Percentiles rank a stretch among this genome's conserved stretches.
These are phyloP conservation scores for Petrea volubilis DNA, from an alignment of 257 asterid species.

Conservation along the genomic window DNA sequence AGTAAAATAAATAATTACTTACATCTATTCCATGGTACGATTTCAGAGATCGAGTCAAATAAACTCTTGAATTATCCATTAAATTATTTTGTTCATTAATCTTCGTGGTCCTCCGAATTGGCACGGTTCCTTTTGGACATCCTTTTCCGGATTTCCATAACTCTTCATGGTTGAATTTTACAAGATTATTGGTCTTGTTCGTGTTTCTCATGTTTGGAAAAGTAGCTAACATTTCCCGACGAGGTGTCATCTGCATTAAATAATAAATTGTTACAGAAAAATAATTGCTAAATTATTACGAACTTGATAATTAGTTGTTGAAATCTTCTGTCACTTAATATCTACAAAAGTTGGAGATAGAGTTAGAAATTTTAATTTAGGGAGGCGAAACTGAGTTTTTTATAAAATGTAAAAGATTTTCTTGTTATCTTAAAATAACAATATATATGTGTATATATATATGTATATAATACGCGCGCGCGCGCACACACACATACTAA, in stretches of 20 bases:
- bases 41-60: not conserved
- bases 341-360: too few relatives aligned
- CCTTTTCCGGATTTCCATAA: not conserved
- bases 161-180: not conserved
- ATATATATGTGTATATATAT: too few relatives aligned
- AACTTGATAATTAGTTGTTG: too few relatives aligned
- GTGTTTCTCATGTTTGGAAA: not conserved
- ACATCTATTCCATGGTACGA: not conserved
- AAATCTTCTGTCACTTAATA: too few relatives aligned
- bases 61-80: not conserved
- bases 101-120: not conserved
- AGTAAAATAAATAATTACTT: not conserved
- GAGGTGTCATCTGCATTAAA: not conserved
- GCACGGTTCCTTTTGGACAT: not conserved
- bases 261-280: too few relatives aligned
- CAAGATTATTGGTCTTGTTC: not conserved
- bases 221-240: not conserved
- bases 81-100: not conserved
- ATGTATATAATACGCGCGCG: too few relatives aligned
- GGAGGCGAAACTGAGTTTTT: too few relatives aligned
- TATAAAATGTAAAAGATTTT: too few relatives aligned
- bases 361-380: too few relatives aligned
- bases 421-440: too few relatives aligned
- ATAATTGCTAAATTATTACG: too few relatives aligned
- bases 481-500: too few relatives aligned